phyloP scores from a whole-genome alignment of 441 rosid species.

The Erodium trifolium region DNA sequence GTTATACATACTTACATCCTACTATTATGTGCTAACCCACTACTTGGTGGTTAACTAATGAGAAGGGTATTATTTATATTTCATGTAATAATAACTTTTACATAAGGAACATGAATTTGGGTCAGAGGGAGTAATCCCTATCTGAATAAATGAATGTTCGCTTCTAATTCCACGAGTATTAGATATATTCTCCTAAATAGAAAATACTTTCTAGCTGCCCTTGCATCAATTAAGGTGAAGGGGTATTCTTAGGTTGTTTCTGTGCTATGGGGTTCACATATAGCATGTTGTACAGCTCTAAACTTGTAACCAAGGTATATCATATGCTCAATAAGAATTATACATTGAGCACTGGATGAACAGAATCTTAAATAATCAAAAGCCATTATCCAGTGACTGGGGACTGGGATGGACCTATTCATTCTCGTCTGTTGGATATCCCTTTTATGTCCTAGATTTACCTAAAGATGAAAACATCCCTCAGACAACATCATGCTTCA shows the following conservation, averaged over 20 bases:
- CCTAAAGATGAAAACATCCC: neutral
- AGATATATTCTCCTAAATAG: neutral
- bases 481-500: neutral
- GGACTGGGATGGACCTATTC: neutral
- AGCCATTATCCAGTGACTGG: no score
- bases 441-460: neutral
- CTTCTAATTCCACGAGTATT: neutral
- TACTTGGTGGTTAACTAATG: no score
- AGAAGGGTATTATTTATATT: no score
- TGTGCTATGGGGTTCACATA: neutral
- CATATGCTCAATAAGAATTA: neutral
- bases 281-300: neutral
- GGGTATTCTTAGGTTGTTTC: neutral
- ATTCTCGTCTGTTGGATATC: neutral
- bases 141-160: neutral
- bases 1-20: no score
- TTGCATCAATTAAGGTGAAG: neutral
- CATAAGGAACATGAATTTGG: neutral
- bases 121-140: neutral
- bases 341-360: neutral
- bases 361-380: neutral
- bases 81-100: no score
- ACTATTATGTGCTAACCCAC: no score
- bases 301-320: neutral
- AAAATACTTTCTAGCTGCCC: neutral